These are phyloP conservation scores for Irpex sp. DNA, from an alignment of 1,284 basidiomycete genomes.

Conservation along the genomic window DNA sequence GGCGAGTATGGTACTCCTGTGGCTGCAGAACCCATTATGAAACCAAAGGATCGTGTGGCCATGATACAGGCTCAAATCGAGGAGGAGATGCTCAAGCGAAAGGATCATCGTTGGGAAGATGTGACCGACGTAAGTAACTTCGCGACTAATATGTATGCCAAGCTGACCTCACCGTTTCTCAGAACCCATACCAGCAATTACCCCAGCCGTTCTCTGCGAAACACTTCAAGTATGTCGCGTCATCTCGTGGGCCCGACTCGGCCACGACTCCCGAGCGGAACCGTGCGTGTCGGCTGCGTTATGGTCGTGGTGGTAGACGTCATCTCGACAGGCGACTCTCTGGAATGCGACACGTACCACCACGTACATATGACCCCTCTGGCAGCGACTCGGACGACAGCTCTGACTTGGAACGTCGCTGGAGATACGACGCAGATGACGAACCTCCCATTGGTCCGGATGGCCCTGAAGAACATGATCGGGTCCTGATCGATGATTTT, in stretches of 20 bases:
- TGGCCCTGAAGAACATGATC: conserved; percentile 67
- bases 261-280: conserved; percentile 30
- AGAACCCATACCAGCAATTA: conserved; percentile 63
- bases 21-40: conserved; percentile 45
- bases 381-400: conserved; percentile 33
- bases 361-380: conserved; percentile 4
- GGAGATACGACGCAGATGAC: conserved; percentile 71
- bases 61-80: conserved; percentile 69
- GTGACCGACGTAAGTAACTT: conserved; percentile 62
- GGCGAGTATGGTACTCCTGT: conserved; percentile 41
- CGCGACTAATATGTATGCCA: background rate
- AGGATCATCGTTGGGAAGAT: conserved; percentile 87
- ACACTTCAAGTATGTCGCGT: conserved; percentile 60
- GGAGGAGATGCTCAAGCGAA: conserved; percentile 58
- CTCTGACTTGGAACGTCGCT: conserved; percentile 47
- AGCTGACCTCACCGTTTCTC: conserved; percentile 9
- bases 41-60: conserved; percentile 64
- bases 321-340: conserved; percentile 68
- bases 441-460: conserved; percentile 50
- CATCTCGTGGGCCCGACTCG: conserved; percentile 31
- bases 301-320: conserved; percentile 81
- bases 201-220: conserved; percentile 47
- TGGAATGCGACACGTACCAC: conserved; percentile 7
- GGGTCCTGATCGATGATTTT: conserved; percentile 68
- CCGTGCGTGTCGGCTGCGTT: conserved; percentile 67